Percentiles rank a stretch among this genome's conserved stretches.
Conservation (phyloP, 1,284 basidiomycete species). For the Macrocybe sp. region DNA sequence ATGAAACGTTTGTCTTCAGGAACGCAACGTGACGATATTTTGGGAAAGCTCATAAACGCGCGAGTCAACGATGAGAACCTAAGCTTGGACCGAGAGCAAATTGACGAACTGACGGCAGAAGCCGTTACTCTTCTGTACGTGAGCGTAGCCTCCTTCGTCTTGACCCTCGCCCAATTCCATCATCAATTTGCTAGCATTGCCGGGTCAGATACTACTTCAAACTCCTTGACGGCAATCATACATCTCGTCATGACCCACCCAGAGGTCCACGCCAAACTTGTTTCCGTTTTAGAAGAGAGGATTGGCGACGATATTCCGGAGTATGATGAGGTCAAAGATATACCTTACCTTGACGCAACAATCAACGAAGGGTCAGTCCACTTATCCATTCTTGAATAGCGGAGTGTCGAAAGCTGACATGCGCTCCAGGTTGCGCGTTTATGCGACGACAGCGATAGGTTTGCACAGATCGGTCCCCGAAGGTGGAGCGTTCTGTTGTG, state of each 20-base stretch:
- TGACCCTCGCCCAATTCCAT: neutral
- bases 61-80: slow-evolving; percentile 9
- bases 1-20: slow-evolving; percentile 14
- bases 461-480: slow-evolving; percentile 22
- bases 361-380: slow-evolving; percentile 27
- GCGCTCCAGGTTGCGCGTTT: slow-evolving; percentile 19
- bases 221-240: slow-evolving; percentile 21
- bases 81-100: slow-evolving; percentile 11
- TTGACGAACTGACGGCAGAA: slow-evolving; percentile 25
- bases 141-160: neutral
- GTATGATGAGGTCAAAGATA: slow-evolving; percentile 22
- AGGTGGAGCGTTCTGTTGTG: slow-evolving; percentile 18
- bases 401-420: neutral
- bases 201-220: slow-evolving; percentile 31
- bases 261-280: slow-evolving; percentile 18
- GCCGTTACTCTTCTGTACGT: slow-evolving; percentile 26
- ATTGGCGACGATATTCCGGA: slow-evolving; percentile 5
- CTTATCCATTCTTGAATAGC: no score
- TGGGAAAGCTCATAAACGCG: slow-evolving; percentile 21
- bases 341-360: slow-evolving; percentile 27
- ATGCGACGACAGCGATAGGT: slow-evolving; percentile 28
- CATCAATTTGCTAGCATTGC: slow-evolving; percentile 5
- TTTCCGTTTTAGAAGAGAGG: slow-evolving; percentile 16
- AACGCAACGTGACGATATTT: slow-evolving; percentile 21
- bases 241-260: slow-evolving; percentile 20